These are phyloP conservation scores for Tardiomyces digboiensis DNA, from an alignment of 1,139 yeast genomes.

Conservation along the genomic window DNA sequence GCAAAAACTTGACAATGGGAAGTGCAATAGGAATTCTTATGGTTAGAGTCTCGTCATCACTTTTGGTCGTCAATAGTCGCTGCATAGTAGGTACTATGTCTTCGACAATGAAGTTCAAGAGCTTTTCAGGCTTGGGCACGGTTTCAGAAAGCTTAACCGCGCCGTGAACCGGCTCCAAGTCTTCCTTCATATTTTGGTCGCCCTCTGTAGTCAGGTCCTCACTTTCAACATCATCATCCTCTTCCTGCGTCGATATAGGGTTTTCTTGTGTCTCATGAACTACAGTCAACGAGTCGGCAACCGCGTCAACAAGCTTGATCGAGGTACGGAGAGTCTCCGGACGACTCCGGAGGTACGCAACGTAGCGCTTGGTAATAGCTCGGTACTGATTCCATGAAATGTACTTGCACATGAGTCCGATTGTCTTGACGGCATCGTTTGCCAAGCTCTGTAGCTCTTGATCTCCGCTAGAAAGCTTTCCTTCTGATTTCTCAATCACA, in stretches of 20 bases:
- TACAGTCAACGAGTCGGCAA: constrained; percentile 43
- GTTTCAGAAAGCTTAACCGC: constrained; percentile 20
- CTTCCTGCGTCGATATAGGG: constrained; percentile 18
- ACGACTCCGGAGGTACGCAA: constrained; percentile 40
- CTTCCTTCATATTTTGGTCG: constrained; percentile 5
- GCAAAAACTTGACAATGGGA: constrained; percentile 62
- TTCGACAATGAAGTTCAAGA: constrained; percentile 44
- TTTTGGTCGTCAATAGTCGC: constrained; percentile 38
- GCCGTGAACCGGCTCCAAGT: constrained; percentile 8
- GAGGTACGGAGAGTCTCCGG: constrained; percentile 47
- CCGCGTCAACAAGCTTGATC: constrained; percentile 54
- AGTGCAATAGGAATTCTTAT: constrained; percentile 74
- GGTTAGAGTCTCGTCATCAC: constrained; percentile 64
- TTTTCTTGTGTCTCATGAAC: too few species aligned
- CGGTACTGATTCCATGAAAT: constrained; percentile 76
- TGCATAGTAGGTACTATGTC: constrained; percentile 58
- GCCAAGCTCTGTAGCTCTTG: constrained; percentile 64
- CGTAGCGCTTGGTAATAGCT: constrained; percentile 65
- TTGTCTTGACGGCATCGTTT: constrained; percentile 58
- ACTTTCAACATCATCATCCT: constrained; percentile 1
- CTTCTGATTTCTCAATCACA: constrained; percentile 29
- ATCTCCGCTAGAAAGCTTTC: constrained; percentile 26
- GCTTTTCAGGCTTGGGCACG: constrained; percentile 27
- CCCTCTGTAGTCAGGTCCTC: constrained; percentile 3
- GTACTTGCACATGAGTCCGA: constrained; percentile 48